phyloP scores from a whole-genome alignment of 2,329 filamentous ascomycete genomes.

The Aspergillus alliaceus region DNA sequence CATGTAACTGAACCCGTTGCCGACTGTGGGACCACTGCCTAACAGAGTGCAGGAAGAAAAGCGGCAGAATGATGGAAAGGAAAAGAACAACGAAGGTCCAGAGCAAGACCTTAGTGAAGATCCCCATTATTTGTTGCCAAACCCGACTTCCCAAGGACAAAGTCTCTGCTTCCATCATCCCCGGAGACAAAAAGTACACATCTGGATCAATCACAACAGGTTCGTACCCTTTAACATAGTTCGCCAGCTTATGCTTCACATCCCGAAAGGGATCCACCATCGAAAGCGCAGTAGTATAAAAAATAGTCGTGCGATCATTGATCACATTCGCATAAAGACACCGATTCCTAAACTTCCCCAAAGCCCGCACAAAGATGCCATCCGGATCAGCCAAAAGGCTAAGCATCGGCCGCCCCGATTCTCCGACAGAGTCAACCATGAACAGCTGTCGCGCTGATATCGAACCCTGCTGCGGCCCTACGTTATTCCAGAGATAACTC shows the following conservation, averaged over 20 bases:
- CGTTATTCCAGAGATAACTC: slow-evolving; percentile 74
- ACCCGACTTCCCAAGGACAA: slow-evolving; percentile 30
- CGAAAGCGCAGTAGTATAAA: slow-evolving; percentile 79
- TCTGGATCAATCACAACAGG: slow-evolving; percentile 69
- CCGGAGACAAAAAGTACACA: slow-evolving; percentile 29
- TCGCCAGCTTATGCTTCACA: slow-evolving; percentile 65
- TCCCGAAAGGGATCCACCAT: slow-evolving; percentile 76
- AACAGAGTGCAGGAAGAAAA: slow-evolving; percentile 73
- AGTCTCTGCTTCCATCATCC: slow-evolving; percentile 11
- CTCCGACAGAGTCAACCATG: slow-evolving; percentile 79
- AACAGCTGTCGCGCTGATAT: slow-evolving; percentile 86
- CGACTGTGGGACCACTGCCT: slow-evolving; percentile 75
- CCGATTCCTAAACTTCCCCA: slow-evolving; percentile 73
- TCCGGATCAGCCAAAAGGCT: slow-evolving; percentile 77
- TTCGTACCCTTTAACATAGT: slow-evolving; percentile 72
- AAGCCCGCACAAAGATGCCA: slow-evolving; percentile 80
- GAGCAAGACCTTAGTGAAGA: slow-evolving; percentile 60
- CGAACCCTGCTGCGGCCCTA: slow-evolving; percentile 78
- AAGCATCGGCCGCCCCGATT: slow-evolving; percentile 77
- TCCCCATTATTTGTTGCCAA: slow-evolving; percentile 35
- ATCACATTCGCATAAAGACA: slow-evolving; percentile 82
- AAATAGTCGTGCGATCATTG: slow-evolving; percentile 79
- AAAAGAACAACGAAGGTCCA: slow-evolving; percentile 66
- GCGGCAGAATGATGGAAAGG: slow-evolving; percentile 68
- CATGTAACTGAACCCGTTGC: slow-evolving; percentile 73